These are phyloP conservation scores for Populus hybrid DNA, from an alignment of 441 rosid genomes.

Conservation along the genomic window DNA sequence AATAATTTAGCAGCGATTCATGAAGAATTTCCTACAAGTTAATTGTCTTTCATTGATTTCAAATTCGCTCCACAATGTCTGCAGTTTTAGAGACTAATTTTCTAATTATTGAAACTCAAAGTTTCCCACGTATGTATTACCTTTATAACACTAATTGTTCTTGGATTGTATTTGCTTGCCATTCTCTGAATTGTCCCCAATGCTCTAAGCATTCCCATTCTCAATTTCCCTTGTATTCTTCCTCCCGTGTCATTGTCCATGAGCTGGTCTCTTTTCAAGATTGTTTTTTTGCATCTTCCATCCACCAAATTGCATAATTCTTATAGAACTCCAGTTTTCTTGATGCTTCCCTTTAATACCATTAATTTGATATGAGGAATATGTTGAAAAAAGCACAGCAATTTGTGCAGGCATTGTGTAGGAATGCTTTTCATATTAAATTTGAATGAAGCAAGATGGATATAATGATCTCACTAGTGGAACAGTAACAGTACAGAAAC, in stretches of 20 bases:
- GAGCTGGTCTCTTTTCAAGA: not conserved
- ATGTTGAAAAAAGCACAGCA: not conserved
- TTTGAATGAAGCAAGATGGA: not conserved
- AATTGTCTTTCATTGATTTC: not conserved
- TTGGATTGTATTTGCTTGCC: not conserved
- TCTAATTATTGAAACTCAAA: not conserved
- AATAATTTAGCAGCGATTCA: not conserved
- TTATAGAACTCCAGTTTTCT: not conserved
- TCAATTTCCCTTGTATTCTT: not conserved
- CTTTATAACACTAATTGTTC: not conserved
- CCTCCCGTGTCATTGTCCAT: not conserved
- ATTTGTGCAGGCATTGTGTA: not conserved
- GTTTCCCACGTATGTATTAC: not conserved
- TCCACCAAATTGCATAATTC: not conserved
- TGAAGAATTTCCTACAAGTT: not conserved
- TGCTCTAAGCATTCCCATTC: not conserved
- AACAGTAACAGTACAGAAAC: not conserved
- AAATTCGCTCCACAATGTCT: not conserved
- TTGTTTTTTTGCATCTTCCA: not conserved
- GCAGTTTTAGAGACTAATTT: not conserved
- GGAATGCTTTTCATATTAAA: not conserved
- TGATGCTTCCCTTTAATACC: not conserved
- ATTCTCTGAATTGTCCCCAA: not conserved
- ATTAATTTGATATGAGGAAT: not conserved
- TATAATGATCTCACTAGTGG: not conserved